These are phyloP conservation scores for Phlyctochytrium planicorne DNA, from an alignment of 192 early-diverging fungal species.

Conservation along the genomic window DNA sequence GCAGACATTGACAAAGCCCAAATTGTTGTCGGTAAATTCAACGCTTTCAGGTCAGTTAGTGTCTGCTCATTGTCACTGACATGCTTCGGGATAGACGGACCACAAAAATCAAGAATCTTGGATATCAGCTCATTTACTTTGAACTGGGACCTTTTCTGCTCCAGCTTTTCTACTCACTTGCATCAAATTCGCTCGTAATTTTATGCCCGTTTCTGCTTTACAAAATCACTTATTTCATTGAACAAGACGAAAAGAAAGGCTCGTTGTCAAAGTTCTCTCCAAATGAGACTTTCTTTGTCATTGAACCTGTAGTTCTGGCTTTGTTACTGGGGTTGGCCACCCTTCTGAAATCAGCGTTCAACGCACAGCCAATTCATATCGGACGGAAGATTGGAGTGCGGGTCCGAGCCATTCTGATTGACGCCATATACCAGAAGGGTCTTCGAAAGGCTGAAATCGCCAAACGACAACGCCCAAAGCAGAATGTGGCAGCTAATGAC, in stretches of 20 bases:
- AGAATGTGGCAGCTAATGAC: not conserved
- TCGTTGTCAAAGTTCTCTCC: not conserved
- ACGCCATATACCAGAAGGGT: conserved; percentile 43
- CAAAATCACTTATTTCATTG: not conserved
- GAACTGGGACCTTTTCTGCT: conserved; percentile 12
- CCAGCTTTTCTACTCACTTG: conserved; percentile 29
- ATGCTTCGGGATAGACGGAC: too few relatives aligned
- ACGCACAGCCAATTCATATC: conserved; percentile 39
- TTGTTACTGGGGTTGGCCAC: not conserved
- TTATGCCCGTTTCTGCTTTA: conserved; percentile 9
- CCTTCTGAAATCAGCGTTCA: conserved; percentile 20
- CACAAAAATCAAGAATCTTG: conserved; percentile 5
- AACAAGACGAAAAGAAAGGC: not conserved
- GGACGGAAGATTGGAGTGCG: conserved; percentile 32
- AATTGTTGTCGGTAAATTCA: not conserved
- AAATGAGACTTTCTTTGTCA: too few relatives aligned
- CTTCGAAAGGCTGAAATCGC: conserved; percentile 32
- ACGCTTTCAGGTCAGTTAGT: not conserved
- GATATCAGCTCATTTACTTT: conserved; percentile 5
- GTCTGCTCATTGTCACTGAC: not conserved
- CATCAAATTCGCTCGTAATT: conserved; percentile 21
- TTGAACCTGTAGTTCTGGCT: not conserved
- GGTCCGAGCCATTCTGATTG: conserved; percentile 33
- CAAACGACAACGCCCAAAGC: too few relatives aligned
- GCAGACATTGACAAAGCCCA: conserved; percentile 10